These are phyloP conservation scores for Phylloporus sp. DNA, from an alignment of 768 basidiomycete species.

Conservation along the genomic window DNA sequence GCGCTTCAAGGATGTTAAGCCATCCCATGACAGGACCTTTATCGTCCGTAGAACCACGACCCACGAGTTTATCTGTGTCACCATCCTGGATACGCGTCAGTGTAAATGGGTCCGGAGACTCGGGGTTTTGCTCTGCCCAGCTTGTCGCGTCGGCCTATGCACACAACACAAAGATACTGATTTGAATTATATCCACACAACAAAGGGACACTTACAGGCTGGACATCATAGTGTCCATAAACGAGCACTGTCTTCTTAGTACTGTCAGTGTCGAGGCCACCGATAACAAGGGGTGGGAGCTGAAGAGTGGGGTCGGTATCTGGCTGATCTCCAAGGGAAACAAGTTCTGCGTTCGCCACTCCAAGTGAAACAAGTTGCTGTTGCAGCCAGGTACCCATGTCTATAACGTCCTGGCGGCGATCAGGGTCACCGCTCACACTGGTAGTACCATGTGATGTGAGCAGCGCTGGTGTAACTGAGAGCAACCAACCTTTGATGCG, in stretches of 20 bases:
- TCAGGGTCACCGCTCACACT: neutral
- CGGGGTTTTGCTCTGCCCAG: neutral
- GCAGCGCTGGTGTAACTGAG: neutral
- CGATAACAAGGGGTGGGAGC: neutral
- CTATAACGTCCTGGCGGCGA: neutral
- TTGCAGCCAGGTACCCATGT: neutral
- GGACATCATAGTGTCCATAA: neutral
- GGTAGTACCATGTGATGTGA: neutral
- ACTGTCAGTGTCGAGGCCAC: neutral
- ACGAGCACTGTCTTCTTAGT: neutral
- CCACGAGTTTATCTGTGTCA: slow-evolving; percentile 50
- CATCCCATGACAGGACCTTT: slow-evolving; percentile 88
- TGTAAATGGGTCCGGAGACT: neutral
- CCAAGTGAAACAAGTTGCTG: neutral
- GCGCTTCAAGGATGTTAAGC: slow-evolving; percentile 88
- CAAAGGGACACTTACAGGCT: neutral
- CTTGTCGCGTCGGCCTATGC: neutral
- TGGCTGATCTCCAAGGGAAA: neutral
- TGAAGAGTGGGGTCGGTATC: neutral
- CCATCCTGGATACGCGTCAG: neutral
- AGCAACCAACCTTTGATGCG: neutral
- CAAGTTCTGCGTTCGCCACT: neutral
- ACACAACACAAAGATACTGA: neutral
- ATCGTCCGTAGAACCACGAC: slow-evolving; percentile 84
- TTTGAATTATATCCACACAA: too few species aligned